These are phyloP conservation scores for Rhododendron williamsianum DNA, from an alignment of 148 eudicot genomes.

Conservation along the genomic window DNA sequence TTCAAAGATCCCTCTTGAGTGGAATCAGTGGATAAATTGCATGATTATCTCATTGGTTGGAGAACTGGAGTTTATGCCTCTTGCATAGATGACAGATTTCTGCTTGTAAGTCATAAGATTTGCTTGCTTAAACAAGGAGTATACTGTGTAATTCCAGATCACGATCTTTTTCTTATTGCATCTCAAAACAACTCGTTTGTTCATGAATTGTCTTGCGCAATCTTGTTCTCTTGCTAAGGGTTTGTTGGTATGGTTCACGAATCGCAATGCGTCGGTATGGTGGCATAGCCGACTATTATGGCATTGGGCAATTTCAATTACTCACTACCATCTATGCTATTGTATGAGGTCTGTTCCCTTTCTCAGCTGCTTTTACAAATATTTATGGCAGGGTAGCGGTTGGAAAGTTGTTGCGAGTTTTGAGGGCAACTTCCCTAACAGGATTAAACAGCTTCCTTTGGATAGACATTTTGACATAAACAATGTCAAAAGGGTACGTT, in stretches of 20 bases:
- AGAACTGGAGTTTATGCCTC: not conserved
- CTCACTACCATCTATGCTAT: not conserved
- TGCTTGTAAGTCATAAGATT: not conserved
- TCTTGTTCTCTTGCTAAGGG: not conserved
- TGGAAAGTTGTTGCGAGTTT: constrained; percentile 95
- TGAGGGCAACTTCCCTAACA: constrained; percentile 93
- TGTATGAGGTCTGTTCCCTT: not conserved
- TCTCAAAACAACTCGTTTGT: not conserved
- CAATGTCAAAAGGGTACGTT: constrained; percentile 87
- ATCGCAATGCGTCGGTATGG: not conserved
- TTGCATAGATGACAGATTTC: not conserved
- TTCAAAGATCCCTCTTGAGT: not conserved
- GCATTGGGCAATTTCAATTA: not conserved
- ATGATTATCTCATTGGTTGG: not conserved
- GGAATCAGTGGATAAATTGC: not conserved
- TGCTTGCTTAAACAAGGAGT: not conserved
- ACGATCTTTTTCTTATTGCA: not conserved
- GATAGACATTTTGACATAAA: constrained; percentile 93
- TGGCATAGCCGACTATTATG: not conserved
- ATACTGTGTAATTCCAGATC: not conserved
- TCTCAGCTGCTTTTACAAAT: constrained; percentile 7
- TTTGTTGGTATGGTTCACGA: not conserved
- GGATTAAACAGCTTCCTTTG: constrained; percentile 94
- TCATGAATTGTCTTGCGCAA: not conserved
- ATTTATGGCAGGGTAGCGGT: constrained; percentile 75